These are phyloP conservation scores for Kwoniella newhampshirensis DNA, from an alignment of 768 basidiomycete species.

Conservation along the genomic window DNA sequence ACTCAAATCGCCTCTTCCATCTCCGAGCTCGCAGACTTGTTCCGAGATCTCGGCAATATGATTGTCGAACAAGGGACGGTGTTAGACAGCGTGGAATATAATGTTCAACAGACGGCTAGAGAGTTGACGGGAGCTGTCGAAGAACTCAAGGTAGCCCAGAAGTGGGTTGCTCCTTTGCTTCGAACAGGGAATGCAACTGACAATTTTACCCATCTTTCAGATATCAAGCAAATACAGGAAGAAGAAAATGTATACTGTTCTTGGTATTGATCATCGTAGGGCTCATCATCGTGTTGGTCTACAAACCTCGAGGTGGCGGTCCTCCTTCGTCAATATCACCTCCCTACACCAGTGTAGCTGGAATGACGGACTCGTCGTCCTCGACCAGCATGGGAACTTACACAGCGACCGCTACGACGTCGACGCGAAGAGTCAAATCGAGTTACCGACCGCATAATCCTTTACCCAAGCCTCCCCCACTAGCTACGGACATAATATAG, in stretches of 20 bases:
- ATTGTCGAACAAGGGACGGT: slow-evolving; percentile 98
- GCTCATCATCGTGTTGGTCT: slow-evolving; percentile 80
- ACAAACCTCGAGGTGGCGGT: slow-evolving; percentile 68
- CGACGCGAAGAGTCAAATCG: not conserved
- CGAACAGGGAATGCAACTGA: not conserved
- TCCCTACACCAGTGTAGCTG: no score
- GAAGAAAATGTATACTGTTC: slow-evolving; percentile 89
- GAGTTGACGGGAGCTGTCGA: slow-evolving; percentile 79
- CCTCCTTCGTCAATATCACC: slow-evolving; percentile 6
- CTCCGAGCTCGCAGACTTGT: slow-evolving; percentile 84
- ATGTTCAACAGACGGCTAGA: slow-evolving; percentile 85
- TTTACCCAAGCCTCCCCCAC: slow-evolving; percentile 26
- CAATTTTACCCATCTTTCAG: slow-evolving; percentile 54
- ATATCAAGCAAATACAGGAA: slow-evolving; percentile 91
- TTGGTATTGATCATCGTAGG: slow-evolving; percentile 85
- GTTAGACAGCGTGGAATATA: slow-evolving; percentile 94
- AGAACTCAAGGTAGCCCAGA: slow-evolving; percentile 77
- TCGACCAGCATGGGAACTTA: no score
- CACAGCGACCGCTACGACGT: slow-evolving; percentile 2
- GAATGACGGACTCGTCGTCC: not conserved
- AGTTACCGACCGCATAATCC: slow-evolving; percentile 15
- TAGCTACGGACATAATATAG: slow-evolving; percentile 8
- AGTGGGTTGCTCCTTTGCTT: slow-evolving; percentile 58
- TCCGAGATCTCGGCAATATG: slow-evolving; percentile 87
- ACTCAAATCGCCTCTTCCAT: slow-evolving; percentile 90